Base-by-base conservation (phyloP, 345 rosid genomes). In the Orychophragmus violaceus region DNA sequence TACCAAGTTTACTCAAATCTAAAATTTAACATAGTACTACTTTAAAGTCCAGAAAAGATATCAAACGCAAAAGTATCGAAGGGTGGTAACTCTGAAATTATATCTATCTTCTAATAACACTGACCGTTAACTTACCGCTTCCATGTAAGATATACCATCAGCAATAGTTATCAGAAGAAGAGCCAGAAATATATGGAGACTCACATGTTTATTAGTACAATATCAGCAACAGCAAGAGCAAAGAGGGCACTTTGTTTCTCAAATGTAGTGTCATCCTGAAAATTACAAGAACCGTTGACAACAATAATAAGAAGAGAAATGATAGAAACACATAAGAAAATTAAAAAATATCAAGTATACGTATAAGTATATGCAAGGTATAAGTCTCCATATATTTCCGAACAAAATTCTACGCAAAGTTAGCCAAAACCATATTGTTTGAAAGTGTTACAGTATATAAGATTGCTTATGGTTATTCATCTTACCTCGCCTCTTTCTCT, bases 401-500 rank as follows among this genome's bases (percentile, higher is more conserved):
- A 35, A 13, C 25, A 37, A 44, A 50, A 29, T 1, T 16, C 36
- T n/a, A 1, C 8, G 58, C 22, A 41, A 49, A 25, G 49, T n/a
- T 11, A 17, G 55, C 41, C 5, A 29, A 53, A 61, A 55, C 4
- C 24, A 18, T 2, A 25, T 12, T 12, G n/a, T 23, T 59, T 33
- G 42, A 36, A 36, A 12, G 42, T 36, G 42, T 12, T 35, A 25
- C 8, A 14, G 29, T 25, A 35, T 25, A 25, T 3, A 28, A 21
- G 10, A 42, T 44, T 21, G 49, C 3, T 17, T 36, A 25, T 2
- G 0, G 5, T 8, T 18, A 36, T 32, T 51, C 17, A 64, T n/a
- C 46, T 39, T 71, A 87, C 95, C 91, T 88, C 91, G 46, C 95
- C 95, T 62, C 95, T 80, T 78, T 88, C 91, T 78, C 91, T 88